Percentiles rank a stretch among this genome's conserved stretches.
Conservation (phyloP, 768 basidiomycete genomes). For the Tylopilus cervinicoccineus region DNA sequence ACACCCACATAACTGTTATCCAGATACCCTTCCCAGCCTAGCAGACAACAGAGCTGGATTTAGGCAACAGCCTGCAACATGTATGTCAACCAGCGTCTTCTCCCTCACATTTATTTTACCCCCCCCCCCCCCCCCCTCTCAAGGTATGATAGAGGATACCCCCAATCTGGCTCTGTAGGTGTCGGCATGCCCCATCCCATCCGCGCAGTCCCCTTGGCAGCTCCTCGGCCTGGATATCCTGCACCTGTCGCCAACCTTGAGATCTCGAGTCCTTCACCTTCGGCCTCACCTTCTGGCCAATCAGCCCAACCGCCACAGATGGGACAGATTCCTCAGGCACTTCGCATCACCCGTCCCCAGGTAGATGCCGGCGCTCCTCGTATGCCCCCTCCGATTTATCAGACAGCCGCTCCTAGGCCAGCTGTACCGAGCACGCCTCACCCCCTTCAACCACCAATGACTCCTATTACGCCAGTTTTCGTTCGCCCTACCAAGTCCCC, state of each 20-base stretch:
- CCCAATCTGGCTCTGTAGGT: conserved; percentile 52
- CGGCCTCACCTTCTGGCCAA: conserved; percentile 32
- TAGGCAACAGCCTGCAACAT: conserved; percentile 61
- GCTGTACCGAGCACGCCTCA: conserved; percentile 57
- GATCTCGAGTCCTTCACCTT: conserved; percentile 45
- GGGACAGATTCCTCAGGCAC: conserved; percentile 28
- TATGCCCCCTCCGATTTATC: conserved; percentile 32
- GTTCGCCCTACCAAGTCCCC: conserved; percentile 51
- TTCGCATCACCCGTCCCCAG: conserved; percentile 19
- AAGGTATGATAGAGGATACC: conserved; percentile 59
- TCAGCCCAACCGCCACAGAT: conserved; percentile 22
- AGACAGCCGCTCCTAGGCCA: conserved; percentile 26
- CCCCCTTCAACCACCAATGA: conserved; percentile 71
- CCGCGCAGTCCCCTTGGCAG: conserved; percentile 47
- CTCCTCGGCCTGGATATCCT: conserved; percentile 72
- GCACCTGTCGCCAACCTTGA: conserved; percentile 65
- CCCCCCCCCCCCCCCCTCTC: neutral
- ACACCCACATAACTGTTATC: conserved; percentile 1
- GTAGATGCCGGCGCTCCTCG: conserved; percentile 18
- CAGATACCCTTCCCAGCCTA: conserved; percentile 32
- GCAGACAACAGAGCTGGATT: conserved; percentile 42
- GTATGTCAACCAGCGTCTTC: conserved; percentile 40
- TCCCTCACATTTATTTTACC: conserved; percentile 8
- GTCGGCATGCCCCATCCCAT: conserved; percentile 30
- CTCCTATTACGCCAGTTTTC: conserved; percentile 77